Conservation (phyloP, 179 eudicot genomes). For the Amaranthus tricolor region DNA sequence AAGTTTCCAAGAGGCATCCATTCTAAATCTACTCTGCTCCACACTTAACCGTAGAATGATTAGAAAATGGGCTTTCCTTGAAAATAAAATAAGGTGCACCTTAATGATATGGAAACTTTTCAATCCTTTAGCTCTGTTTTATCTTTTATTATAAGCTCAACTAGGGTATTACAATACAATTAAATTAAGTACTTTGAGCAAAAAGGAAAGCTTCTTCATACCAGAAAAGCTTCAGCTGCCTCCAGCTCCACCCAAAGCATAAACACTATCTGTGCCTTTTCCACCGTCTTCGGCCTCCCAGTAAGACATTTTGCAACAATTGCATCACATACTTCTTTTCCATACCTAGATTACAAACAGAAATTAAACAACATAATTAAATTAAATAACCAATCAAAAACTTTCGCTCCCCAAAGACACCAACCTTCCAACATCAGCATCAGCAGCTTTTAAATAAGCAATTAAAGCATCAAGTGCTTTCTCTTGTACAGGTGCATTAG, state of each 20-base stretch:
- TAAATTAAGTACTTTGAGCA: background rate
- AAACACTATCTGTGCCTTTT: conserved; percentile 82
- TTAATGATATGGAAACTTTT: too few species aligned
- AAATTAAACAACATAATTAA: background rate
- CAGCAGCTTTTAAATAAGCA: conserved; percentile 76
- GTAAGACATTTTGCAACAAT: conserved; percentile 82
- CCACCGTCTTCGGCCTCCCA: conserved; percentile 96
- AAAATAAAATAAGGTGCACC: too few species aligned
- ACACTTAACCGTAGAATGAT: too few species aligned
- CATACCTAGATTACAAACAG: conserved; percentile 47
- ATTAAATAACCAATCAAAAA: background rate
- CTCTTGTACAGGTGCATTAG: conserved; percentile 97
- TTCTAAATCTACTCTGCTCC: too few species aligned
- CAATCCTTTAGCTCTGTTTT: too few species aligned
- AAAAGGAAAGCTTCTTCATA: conserved; percentile 24
- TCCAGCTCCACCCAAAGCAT: conserved; percentile 98
- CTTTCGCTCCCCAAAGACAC: background rate
- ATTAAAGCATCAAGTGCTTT: conserved; percentile 95
- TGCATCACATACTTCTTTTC: conserved; percentile 90
- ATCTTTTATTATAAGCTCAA: too few species aligned
- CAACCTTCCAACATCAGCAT: conserved; percentile 90
- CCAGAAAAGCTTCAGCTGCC: conserved; percentile 89
- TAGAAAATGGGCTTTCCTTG: too few species aligned
- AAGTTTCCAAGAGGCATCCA: too few species aligned
- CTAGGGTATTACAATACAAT: background rate